Evolutionary conservation across 352 stramenopile genomes (phyloP), one percentile per base, ranked within the genome.

Genomic region (Phytopythium ostracodes): DNA sequence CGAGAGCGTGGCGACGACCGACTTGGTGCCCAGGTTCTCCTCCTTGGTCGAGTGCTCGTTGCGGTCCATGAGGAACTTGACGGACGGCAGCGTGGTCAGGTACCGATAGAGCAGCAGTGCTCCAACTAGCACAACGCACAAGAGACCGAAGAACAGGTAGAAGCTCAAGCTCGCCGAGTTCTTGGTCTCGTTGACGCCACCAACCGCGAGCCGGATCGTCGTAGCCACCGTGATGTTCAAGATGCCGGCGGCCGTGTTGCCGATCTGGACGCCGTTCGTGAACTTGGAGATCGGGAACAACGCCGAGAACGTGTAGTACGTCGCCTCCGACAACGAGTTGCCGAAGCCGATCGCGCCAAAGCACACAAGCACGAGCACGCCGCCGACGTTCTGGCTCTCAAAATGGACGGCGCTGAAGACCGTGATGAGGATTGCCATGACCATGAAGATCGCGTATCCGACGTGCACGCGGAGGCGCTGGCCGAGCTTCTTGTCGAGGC

Each of bases 381-480:
- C 77, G 18, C 77, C 72, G 11, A 63, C 77, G 35, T 74, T 67
- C 22, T 62, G 38, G 67, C 58, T 67, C 15, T 52, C 46, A 27
- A 76, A 78, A 52, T 72, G 25, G 47, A 87, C 75, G 24, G 65
- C 72, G 12, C 68, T 84, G 63, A 90, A 85, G 57, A 84, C 44
- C 78, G 88, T 86, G 72, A 87, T 86, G 31, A 86, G 60, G 35
- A 77, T 63, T n/a, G 71, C 65, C 58, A 81, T 82, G 35, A 81
- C 4, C 8, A 88, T 64, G 62, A 88, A 88, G 55, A 88, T 68
- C 42, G 33, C 25, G 67, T 87, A 90, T 42, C 80, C 81, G 5
- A 72, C 60, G 62, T 65, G 66, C 31, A 88, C 70, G 4, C 83
- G 78, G 35, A 71, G 24, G 47, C 47, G 47, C 29, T 56, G 50